Evolutionary conservation across 2,329 filamentous ascomycete species (phyloP).

Genomic region (Apiospora phragmitis): DNA sequence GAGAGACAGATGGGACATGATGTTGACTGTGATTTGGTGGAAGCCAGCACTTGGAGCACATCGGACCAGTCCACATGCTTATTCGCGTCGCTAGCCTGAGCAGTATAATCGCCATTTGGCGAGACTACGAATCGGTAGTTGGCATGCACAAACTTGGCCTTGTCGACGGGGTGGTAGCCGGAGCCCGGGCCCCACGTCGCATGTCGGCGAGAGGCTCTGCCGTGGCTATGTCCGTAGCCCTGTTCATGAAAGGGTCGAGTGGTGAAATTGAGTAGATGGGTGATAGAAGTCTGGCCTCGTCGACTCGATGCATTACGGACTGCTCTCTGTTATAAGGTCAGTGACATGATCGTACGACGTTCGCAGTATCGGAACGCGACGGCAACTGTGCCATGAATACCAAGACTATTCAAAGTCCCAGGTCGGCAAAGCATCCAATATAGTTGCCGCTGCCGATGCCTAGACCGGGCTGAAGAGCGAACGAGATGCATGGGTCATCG

Average conservation of each 20-base stretch:
- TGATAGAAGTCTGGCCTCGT: constrained; percentile 94
- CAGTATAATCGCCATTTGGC: constrained; percentile 75
- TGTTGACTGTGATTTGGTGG: constrained; percentile 81
- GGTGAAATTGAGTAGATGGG: constrained; percentile 92
- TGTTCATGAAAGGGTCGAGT: constrained; percentile 67
- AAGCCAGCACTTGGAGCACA: constrained; percentile 89
- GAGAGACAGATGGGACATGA: constrained; percentile 95
- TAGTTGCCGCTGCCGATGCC: background rate
- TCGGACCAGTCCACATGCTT: constrained; percentile 87
- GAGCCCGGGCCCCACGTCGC: constrained; percentile 84
- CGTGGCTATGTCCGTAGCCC: constrained; percentile 38
- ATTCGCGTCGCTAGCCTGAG: constrained; percentile 83
- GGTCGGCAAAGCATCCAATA: background rate
- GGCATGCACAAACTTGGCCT: constrained; percentile 88
- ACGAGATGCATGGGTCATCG: constrained; percentile 9
- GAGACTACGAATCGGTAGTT: constrained; percentile 97
- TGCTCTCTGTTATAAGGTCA: constrained; percentile 38
- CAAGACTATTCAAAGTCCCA: background rate
- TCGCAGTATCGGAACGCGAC: background rate
- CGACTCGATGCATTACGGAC: constrained; percentile 63
- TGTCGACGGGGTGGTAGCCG: constrained; percentile 87
- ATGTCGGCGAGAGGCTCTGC: constrained; percentile 65
- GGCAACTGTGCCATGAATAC: background rate
- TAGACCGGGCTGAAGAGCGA: background rate
- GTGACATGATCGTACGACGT: background rate